Conservation (phyloP, 1,284 basidiomycete species). For the Pisolithus thermaeus region DNA sequence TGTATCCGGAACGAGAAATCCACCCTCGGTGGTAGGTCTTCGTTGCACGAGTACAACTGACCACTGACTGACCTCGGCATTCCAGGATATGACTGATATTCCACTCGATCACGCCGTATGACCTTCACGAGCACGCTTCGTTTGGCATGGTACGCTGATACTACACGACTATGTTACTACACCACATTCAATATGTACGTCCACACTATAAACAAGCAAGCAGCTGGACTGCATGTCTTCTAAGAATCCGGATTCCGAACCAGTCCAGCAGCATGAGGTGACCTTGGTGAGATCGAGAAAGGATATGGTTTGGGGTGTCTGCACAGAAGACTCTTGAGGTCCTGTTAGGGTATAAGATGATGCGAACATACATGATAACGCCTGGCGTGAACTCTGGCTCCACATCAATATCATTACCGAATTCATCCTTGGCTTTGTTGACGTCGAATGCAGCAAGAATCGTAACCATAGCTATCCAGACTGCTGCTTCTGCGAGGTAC, state of each 20-base stretch:
- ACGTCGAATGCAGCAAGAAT: constrained; percentile 37
- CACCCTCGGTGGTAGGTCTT: constrained; percentile 27
- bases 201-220: background rate
- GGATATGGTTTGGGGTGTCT: constrained; percentile 16
- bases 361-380: constrained; percentile 41
- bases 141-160: background rate
- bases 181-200: background rate
- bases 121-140: background rate
- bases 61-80: background rate
- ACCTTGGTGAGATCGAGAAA: constrained; percentile 27
- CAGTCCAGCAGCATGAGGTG: constrained; percentile 8
- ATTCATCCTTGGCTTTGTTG: constrained; percentile 28
- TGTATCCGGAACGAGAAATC: constrained; percentile 28
- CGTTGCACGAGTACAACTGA: background rate
- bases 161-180: background rate
- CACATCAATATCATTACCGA: constrained; percentile 22
- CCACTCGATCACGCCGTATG: constrained; percentile 4
- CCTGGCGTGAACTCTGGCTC: constrained; percentile 46
- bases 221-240: background rate
- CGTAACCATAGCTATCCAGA: constrained; percentile 42
- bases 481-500: constrained; percentile 34
- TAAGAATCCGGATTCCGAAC: constrained; percentile 10
- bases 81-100: constrained; percentile 20
- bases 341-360: background rate
- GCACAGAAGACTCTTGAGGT: background rate